Evolutionary conservation across 2,329 filamentous ascomycete species (phyloP).

Genomic region (Penicillium corylophilum): DNA sequence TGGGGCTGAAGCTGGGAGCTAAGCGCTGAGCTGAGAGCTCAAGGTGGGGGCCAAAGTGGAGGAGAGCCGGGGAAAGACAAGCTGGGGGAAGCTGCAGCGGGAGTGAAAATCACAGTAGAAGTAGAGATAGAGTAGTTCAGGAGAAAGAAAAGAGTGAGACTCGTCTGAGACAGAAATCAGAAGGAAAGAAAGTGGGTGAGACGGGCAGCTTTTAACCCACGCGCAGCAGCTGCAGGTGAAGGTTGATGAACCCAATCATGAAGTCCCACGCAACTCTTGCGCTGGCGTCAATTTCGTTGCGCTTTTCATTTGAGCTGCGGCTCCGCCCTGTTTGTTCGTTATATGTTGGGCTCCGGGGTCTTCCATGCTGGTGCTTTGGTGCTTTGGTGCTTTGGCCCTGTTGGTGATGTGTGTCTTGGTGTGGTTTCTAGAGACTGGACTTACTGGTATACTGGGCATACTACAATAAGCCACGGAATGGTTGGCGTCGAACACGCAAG

Average conservation of each 20-base stretch:
- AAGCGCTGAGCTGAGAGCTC: not conserved
- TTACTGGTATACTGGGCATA: no score
- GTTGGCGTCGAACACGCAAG: no score
- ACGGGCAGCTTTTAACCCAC: not conserved
- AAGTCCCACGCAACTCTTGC: constrained; percentile 6
- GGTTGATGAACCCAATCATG: constrained; percentile 3
- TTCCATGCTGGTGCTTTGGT: no score
- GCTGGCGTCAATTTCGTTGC: not conserved
- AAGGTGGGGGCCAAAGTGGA: not conserved
- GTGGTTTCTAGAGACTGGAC: no score
- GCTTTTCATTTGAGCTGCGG: not conserved
- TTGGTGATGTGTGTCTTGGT: not conserved
- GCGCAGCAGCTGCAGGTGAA: not conserved
- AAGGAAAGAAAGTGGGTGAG: not conserved
- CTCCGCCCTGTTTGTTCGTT: not conserved
- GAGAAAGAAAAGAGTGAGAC: no score
- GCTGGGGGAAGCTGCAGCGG: not conserved
- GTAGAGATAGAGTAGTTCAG: no score
- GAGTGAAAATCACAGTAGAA: not conserved
- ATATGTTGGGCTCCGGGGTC: not conserved
- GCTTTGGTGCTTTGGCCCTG: no score
- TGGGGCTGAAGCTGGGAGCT: not conserved
- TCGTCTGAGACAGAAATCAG: constrained; percentile 15
- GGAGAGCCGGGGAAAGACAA: not conserved
- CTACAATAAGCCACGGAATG: no score